These are phyloP conservation scores for Kockovaella imperatae DNA, from an alignment of 768 basidiomycete genomes.

Conservation along the genomic window DNA sequence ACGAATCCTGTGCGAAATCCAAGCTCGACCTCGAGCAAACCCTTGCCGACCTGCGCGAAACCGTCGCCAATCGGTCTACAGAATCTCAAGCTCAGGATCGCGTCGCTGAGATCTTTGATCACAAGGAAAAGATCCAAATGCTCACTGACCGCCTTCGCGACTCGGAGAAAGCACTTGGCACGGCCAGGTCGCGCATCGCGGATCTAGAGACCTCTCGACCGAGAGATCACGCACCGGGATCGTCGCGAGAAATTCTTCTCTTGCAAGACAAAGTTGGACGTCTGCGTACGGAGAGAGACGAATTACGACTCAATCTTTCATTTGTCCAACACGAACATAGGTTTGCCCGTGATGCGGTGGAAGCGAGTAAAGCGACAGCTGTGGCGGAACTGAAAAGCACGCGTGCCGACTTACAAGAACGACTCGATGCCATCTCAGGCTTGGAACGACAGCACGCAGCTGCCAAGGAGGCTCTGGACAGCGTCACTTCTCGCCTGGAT, in stretches of 20 bases:
- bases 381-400: slow-evolving; percentile 15
- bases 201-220: slow-evolving; percentile 2
- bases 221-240: neutral
- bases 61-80: slow-evolving; percentile 33
- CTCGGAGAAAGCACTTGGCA: neutral
- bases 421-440: neutral
- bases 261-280: neutral
- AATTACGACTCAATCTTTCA: slow-evolving; percentile 31
- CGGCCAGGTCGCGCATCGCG: neutral
- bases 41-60: slow-evolving; percentile 19
- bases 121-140: slow-evolving; percentile 11
- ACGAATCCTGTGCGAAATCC: slow-evolving; percentile 11
- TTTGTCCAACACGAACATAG: slow-evolving; percentile 38
- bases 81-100: slow-evolving; percentile 29
- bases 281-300: slow-evolving; percentile 38
- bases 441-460: neutral
- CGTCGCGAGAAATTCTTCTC: neutral
- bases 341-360: slow-evolving; percentile 29
- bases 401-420: slow-evolving; percentile 13
- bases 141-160: slow-evolving; percentile 1
- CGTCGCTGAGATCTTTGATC: slow-evolving; percentile 28
- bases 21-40: slow-evolving; percentile 10
- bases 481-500: neutral
- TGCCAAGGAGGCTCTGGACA: neutral
- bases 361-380: slow-evolving; percentile 23